Evolutionary conservation across 768 basidiomycete genomes (phyloP), one percentile per base, ranked within the genome.

Genomic region (Leccinum boreale): DNA sequence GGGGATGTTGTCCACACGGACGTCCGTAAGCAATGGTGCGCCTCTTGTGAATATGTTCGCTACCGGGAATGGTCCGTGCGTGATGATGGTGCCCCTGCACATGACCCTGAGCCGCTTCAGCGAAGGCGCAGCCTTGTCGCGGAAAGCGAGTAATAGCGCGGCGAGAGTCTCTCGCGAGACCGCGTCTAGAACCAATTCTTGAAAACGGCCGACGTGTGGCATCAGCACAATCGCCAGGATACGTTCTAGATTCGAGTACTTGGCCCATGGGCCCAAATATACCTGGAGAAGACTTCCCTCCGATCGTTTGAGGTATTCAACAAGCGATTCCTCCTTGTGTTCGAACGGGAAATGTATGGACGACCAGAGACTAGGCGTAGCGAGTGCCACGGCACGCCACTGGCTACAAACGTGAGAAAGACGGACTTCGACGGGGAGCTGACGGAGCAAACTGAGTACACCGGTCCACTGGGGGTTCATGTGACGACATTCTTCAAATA

Each of bases 371-470:
- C 55, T 69, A 1, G 76, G 72, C 5, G 65, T 63, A 21, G 69
- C 58, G 39, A 77, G 69, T 15, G 76, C 69, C 14, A 76, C 68
- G 6, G 59, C 58, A 31, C 75, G 70, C 76, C 76, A 75, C 42
- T 67, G 69, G 36, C 59, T 64, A 33, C 67, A 68, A 21, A 76
- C 70, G 47, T 72, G 70, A 33, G 76, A 73, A 26, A 77, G 55
- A 29, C 70, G 71, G 33, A 72, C 63, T 57, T 72, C 72, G 53
- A 72, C 31, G 29, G 72, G 72, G n/a, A 64, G 65, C 51, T 73
- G 71, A 48, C 66, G 70, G 33, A 73, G 71, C 9, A 70, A 62
- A 54, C 63, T 65, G 46, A 70, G 71, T 14, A 73, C 66, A n/a
- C 70, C 70, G 14, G 62, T 53, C 68, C 72, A 71, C 55, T 71